phyloP scores from a whole-genome alignment of 1,284 basidiomycete genomes.

The Tranzscheliella williamsii region DNA sequence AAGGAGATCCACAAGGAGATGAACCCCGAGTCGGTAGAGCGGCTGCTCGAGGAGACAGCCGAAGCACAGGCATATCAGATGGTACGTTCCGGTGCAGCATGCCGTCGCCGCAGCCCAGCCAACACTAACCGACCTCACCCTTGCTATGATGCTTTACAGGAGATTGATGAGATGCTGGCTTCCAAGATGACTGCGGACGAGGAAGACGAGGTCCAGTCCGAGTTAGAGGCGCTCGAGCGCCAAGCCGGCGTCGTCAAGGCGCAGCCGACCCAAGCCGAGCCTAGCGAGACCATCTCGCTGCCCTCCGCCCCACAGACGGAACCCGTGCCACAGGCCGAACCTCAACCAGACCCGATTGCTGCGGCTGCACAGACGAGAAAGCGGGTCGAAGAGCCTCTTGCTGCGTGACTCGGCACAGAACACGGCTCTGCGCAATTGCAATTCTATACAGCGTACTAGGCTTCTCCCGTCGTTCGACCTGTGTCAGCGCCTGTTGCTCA shows the following conservation, averaged over 20 bases:
- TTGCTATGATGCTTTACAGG: too few relatives aligned
- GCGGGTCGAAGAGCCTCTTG: not conserved
- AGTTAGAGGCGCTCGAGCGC: constrained; percentile 62
- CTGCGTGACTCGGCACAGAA: not conserved
- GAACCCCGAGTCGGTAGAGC: constrained; percentile 89
- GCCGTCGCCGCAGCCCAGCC: too few relatives aligned
- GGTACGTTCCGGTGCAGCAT: constrained; percentile 69
- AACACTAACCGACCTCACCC: too few relatives aligned
- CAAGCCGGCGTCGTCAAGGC: constrained; percentile 19
- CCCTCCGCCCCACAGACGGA: constrained; percentile 29
- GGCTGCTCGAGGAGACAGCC: constrained; percentile 83
- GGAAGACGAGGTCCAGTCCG: constrained; percentile 86
- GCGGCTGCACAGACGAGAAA: constrained; percentile 4
- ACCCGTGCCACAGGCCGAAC: constrained; percentile 13
- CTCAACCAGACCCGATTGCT: constrained; percentile 7
- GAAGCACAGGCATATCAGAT: constrained; percentile 88
- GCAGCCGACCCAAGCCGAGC: too few relatives aligned
- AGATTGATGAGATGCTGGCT: constrained; percentile 85
- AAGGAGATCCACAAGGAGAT: constrained; percentile 92
- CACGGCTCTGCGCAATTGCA: too few relatives aligned
- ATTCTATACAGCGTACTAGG: too few relatives aligned
- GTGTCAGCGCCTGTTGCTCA: too few relatives aligned
- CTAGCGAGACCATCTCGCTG: constrained; percentile 7
- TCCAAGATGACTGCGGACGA: constrained; percentile 83
- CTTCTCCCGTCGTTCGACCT: too few relatives aligned